Evolutionary conservation across 2,329 filamentous ascomycete species (phyloP), one percentile per base, ranked within the genome.

Genomic region (Xylariomycetidae sp.): DNA sequence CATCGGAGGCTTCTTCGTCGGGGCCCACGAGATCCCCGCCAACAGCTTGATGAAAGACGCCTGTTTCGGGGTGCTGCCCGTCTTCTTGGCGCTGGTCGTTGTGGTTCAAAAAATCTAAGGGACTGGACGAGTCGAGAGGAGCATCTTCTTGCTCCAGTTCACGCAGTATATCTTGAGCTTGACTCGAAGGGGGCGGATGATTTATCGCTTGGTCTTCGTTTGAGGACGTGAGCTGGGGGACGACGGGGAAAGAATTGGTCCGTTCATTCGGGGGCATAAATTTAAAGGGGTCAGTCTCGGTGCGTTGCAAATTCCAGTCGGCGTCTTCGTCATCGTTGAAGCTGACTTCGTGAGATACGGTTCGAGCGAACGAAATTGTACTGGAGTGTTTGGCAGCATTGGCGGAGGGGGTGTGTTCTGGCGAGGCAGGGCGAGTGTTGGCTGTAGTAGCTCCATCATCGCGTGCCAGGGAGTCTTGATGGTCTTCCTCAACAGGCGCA

Each of bases 231-330:
- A n/a, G n/a, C 1, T 67, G 64, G 9, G 75, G 72, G 1, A 80
- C 73, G 9, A 58, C 56, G 2, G 79, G 78, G 41, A 82, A 82
- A 0, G 78, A 82, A 50, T 82, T 82, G 25, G 75, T 74, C 48
- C 74, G 65, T 34, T 78, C 70, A 31, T 59, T 69, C 3, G 69
- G 62, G 7, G 72, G 60, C 72, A 82, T 76, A 42, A 75, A 74
- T 39, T 70, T 72, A 57, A 78, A 80, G 3, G 71, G 71, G 36
- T 82, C 74, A 2, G 69, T 69, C 33, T 74, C 66, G 18, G 66
- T 63, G 34, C 67, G 67, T 10, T 68, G 60, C 2, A 76, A 48
- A 31, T 59, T 70, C 70, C 72, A 80, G 40, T 80, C 76, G n/a
- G 59, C 52, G 15, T 79, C 75, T 34, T 72, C 77, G 25, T 76